Percentiles rank a stretch among this genome's conserved stretches.
These are phyloP conservation scores for Solanum lycopersicoides DNA, from an alignment of 257 asterid species.

Conservation along the genomic window DNA sequence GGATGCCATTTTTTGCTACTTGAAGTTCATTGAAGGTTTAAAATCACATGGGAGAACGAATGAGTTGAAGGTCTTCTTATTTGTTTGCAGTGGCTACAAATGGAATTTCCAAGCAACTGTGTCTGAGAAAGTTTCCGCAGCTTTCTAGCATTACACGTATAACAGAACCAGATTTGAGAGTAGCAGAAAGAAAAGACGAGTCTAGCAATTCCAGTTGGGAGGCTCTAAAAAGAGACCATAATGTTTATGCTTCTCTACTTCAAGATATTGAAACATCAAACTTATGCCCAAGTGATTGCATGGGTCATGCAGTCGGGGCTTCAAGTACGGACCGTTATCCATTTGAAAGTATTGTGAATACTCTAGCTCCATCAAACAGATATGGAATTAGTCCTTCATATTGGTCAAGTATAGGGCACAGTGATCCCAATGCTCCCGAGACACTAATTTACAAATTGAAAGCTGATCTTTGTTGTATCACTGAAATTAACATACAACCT, in stretches of 20 bases:
- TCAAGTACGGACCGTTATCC: slow-evolving; percentile 76
- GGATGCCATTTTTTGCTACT: background rate
- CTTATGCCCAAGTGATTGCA: slow-evolving; percentile 37
- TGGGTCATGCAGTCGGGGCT: slow-evolving; percentile 53
- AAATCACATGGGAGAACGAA: background rate
- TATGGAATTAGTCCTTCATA: slow-evolving; percentile 37
- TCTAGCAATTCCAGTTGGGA: slow-evolving; percentile 23
- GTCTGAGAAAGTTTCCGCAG: slow-evolving; percentile 51
- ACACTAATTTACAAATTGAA: slow-evolving; percentile 49
- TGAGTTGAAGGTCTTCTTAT: slow-evolving; percentile 6
- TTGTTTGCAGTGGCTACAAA: slow-evolving; percentile 49
- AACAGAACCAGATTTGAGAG: slow-evolving; percentile 6
- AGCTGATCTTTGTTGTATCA: slow-evolving; percentile 52
- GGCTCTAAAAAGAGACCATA: slow-evolving; percentile 36
- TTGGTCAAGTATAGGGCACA: slow-evolving; percentile 85
- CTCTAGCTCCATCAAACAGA: slow-evolving; percentile 53
- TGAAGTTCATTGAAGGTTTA: background rate
- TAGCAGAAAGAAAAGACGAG: slow-evolving; percentile 6
- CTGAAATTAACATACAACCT: slow-evolving; percentile 67
- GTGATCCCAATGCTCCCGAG: slow-evolving; percentile 60
- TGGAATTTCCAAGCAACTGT: slow-evolving; percentile 48
- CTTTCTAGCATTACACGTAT: slow-evolving; percentile 30
- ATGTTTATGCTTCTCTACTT: slow-evolving; percentile 47
- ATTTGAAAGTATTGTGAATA: slow-evolving; percentile 46
- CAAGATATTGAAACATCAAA: slow-evolving; percentile 38